phyloP scores from a whole-genome alignment of 805 yeast genomes.

The Sungouiella thailandica region DNA sequence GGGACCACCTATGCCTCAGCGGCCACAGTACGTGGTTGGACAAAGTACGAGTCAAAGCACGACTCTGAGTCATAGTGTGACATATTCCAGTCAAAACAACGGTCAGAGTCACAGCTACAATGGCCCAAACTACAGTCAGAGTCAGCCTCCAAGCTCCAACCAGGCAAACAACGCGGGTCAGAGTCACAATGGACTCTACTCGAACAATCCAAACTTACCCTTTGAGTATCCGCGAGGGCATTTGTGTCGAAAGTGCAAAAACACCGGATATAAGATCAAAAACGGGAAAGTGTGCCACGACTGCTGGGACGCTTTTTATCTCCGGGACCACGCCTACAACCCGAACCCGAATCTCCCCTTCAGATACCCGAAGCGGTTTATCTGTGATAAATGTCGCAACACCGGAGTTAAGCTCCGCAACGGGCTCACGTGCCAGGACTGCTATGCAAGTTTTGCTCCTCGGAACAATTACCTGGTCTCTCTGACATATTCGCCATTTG shows the following conservation, averaged over 20 bases:
- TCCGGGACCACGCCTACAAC: conserved; percentile 33
- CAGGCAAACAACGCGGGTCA: not conserved
- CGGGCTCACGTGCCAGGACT: conserved; percentile 61
- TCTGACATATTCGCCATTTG: not conserved
- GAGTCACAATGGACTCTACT: conserved; percentile 9
- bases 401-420: conserved; percentile 63
- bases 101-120: too few relatives aligned
- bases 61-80: too few relatives aligned
- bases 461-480: conserved; percentile 17
- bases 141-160: not conserved
- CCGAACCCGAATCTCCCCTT: conserved; percentile 54
- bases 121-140: not conserved
- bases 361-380: conserved; percentile 56
- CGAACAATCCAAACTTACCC: conserved; percentile 19
- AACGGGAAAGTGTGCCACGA: conserved; percentile 22
- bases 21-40: too few relatives aligned
- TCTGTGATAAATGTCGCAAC: conserved; percentile 67
- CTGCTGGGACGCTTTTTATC: conserved; percentile 29
- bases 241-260: conserved; percentile 30
- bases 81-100: too few relatives aligned
- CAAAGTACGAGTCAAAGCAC: too few relatives aligned
- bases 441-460: conserved; percentile 63
- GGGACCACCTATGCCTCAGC: conserved; percentile 9
- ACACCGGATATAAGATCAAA: conserved; percentile 27
- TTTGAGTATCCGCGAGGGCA: conserved; percentile 27